These are phyloP conservation scores for Trichomonascaceae sp. DNA, from an alignment of 1,139 yeast species.

Conservation along the genomic window DNA sequence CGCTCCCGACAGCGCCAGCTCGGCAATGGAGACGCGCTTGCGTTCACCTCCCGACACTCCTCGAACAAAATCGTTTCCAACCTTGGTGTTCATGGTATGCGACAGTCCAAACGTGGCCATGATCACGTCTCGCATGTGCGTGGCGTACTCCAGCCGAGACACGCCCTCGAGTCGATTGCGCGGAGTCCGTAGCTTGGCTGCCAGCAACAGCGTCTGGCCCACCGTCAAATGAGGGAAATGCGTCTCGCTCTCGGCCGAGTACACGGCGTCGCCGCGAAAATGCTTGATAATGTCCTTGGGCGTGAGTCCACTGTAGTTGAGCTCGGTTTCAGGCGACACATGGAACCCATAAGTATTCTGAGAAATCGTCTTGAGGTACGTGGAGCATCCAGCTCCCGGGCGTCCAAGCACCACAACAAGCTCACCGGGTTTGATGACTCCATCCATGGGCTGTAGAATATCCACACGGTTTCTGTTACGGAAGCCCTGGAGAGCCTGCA, in stretches of 20 bases:
- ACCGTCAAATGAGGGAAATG: conserved; percentile 68
- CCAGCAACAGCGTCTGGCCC: conserved; percentile 54
- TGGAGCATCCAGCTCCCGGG: conserved; percentile 81
- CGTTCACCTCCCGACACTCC: conserved; percentile 85
- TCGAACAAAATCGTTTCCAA: conserved; percentile 57
- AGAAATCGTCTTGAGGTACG: conserved; percentile 58
- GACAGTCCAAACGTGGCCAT: conserved; percentile 64
- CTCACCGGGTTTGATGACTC: conserved; percentile 55
- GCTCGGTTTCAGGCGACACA: conserved; percentile 35
- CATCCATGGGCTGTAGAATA: conserved; percentile 58
- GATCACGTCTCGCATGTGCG: conserved; percentile 48
- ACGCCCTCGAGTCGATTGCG: conserved; percentile 49
- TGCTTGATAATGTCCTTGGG: conserved; percentile 35
- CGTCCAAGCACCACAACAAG: conserved; percentile 66
- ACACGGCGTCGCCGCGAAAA: conserved; percentile 58
- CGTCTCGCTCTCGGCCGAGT: conserved; percentile 57
- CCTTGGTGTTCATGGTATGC: conserved; percentile 57
- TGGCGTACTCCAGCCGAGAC: conserved; percentile 42
- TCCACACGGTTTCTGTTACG: conserved; percentile 30
- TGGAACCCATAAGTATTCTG: conserved; percentile 62
- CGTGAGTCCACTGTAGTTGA: conserved; percentile 23
- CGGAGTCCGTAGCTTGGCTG: conserved; percentile 55
- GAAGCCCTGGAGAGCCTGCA: conserved; percentile 9
- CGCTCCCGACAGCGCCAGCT: conserved; percentile 48
- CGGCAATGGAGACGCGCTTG: conserved; percentile 70